These are phyloP conservation scores for Linum usitatissimum DNA, from an alignment of 345 rosid genomes.

Conservation along the genomic window DNA sequence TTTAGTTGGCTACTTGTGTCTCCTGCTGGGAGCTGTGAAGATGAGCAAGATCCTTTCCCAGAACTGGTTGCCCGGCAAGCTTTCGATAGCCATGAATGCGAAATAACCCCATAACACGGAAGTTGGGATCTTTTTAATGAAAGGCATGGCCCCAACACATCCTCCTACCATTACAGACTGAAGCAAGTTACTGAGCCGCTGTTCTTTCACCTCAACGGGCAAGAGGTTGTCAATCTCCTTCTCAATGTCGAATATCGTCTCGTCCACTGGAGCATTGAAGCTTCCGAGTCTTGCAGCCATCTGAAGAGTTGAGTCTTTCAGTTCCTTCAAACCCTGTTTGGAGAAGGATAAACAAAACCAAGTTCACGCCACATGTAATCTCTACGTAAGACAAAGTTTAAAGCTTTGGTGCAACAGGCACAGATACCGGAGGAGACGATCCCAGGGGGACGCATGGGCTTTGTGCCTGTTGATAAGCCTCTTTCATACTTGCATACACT, in stretches of 20 bases:
- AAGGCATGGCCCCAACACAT: conserved; percentile 22
- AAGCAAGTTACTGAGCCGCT: conserved; percentile 22
- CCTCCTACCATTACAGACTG: conserved; percentile 20
- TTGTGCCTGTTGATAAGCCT: conserved; percentile 20
- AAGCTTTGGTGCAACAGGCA: background rate
- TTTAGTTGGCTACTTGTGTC: conserved; percentile 18
- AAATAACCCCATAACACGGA: conserved; percentile 27
- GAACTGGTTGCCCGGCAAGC: conserved; percentile 27
- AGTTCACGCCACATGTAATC: background rate
- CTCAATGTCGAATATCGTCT: conserved; percentile 20
- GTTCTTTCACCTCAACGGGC: conserved; percentile 25
- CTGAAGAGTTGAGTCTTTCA: conserved; percentile 19
- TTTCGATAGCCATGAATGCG: conserved; percentile 28
- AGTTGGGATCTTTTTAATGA: conserved; percentile 22
- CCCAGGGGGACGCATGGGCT: conserved; percentile 14
- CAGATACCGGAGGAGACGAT: conserved; percentile 28
- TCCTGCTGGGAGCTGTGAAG: conserved; percentile 22
- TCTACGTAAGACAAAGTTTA: background rate
- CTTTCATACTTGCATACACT: conserved; percentile 25
- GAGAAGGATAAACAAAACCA: background rate
- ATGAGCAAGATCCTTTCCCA: conserved; percentile 24
- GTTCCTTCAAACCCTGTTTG: conserved; percentile 14
- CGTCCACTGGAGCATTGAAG: conserved; percentile 13
- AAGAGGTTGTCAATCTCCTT: conserved; percentile 21
- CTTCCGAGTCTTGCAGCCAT: conserved; percentile 10